Percentiles rank a stretch among this genome's conserved stretches.
These are phyloP conservation scores for Metschnikowia koreensis DNA, from an alignment of 805 yeast genomes.

Conservation along the genomic window DNA sequence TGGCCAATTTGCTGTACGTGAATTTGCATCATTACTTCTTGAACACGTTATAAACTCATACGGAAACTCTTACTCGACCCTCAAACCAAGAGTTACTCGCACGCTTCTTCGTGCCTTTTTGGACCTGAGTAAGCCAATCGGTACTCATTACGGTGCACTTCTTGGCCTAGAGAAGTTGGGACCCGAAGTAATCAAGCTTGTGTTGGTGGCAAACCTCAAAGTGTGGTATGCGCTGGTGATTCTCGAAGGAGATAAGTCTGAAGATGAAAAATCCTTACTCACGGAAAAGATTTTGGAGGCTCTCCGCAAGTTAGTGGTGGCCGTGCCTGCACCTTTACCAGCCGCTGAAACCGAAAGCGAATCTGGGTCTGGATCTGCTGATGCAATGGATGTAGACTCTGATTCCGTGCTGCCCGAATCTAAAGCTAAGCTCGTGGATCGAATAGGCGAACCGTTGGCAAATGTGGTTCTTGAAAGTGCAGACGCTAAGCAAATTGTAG, in stretches of 20 bases:
- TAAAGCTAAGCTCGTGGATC: slow-evolving; percentile 45
- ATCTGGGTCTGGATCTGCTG: slow-evolving; percentile 18
- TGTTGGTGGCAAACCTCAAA: slow-evolving; percentile 77
- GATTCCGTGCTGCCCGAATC: slow-evolving; percentile 32
- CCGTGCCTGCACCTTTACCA: slow-evolving; percentile 14
- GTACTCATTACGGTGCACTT: slow-evolving; percentile 90
- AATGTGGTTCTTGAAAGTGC: slow-evolving; percentile 45
- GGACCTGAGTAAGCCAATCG: slow-evolving; percentile 77
- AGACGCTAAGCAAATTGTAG: slow-evolving; percentile 49
- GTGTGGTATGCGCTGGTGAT: slow-evolving; percentile 73
- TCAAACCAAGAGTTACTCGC: slow-evolving; percentile 91
- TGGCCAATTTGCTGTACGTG: slow-evolving; percentile 65
- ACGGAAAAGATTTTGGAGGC: slow-evolving; percentile 51
- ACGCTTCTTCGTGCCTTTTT: slow-evolving; percentile 88
- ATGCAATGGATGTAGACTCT: slow-evolving; percentile 32
- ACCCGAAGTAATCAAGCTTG: slow-evolving; percentile 79
- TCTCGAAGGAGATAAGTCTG: slow-evolving; percentile 38
- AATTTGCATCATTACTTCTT: slow-evolving; percentile 80
- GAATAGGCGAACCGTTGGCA: slow-evolving; percentile 63
- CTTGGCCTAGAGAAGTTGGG: slow-evolving; percentile 84
- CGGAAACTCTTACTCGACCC: slow-evolving; percentile 81
- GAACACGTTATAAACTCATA: slow-evolving; percentile 75
- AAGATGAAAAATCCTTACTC: slow-evolving; percentile 47
- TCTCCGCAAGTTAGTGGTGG: slow-evolving; percentile 46
- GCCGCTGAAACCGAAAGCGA: background rate